Evolutionary conservation across 2,329 filamentous ascomycete species (phyloP).

Genomic region (Pyrenochaeta sp.): DNA sequence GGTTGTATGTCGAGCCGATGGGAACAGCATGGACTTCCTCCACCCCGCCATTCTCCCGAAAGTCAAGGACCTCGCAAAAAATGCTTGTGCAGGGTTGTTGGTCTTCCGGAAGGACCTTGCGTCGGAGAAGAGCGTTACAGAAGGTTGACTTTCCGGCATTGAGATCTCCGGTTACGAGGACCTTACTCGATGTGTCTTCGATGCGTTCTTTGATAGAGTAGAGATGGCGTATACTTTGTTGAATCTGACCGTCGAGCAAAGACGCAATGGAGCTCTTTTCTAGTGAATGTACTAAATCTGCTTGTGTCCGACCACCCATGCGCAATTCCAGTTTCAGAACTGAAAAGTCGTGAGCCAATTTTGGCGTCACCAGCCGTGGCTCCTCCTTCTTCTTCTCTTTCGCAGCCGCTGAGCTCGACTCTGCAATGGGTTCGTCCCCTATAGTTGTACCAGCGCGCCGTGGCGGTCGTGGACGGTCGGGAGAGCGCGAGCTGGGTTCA

Average conservation of each 20-base stretch:
- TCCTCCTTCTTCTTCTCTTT: constrained; percentile 67
- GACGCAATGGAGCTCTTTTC: constrained; percentile 92
- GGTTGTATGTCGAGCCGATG: constrained; percentile 79
- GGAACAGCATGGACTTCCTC: constrained; percentile 97
- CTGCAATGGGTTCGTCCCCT: constrained; percentile 64
- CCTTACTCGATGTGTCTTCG: constrained; percentile 96
- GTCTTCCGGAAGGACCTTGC: constrained; percentile 93
- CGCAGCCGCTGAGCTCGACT: constrained; percentile 78
- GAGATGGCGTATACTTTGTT: constrained; percentile 90
- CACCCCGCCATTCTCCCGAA: constrained; percentile 85
- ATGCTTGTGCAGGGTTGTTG: constrained; percentile 98
- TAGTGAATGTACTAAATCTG: constrained; percentile 91
- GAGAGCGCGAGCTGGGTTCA: constrained; percentile 48
- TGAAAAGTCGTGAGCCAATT: constrained; percentile 95
- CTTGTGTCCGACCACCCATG: constrained; percentile 83
- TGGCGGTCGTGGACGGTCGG: constrained; percentile 61
- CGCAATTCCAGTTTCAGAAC: constrained; percentile 95
- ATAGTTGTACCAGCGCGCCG: constrained; percentile 77
- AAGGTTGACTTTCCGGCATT: constrained; percentile 99
- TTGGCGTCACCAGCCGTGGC: constrained; percentile 85
- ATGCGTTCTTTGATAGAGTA: constrained; percentile 88
- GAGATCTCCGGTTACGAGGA: constrained; percentile 91
- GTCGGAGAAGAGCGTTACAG: constrained; percentile 92
- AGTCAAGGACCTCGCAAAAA: constrained; percentile 96
- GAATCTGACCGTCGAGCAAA: constrained; percentile 91